Evolutionary conservation across 192 early-diverging fungal genomes (phyloP).

Genomic region (Mortierella alpina): DNA sequence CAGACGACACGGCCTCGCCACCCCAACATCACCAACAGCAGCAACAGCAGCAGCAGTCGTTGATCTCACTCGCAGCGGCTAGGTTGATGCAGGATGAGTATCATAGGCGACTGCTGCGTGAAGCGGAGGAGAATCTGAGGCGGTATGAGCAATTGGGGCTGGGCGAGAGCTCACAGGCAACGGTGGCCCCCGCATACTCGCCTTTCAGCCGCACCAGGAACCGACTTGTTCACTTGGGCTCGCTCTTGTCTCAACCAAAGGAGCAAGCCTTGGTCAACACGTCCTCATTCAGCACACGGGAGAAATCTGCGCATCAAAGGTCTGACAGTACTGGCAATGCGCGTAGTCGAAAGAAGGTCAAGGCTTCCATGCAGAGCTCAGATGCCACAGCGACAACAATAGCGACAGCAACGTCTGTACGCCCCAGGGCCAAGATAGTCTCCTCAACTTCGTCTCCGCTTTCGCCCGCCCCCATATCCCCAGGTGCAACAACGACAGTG

Average conservation of each 20-base stretch:
- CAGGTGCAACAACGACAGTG: neutral
- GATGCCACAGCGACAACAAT: neutral
- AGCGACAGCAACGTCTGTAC: neutral
- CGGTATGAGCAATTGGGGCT: constrained; percentile 62
- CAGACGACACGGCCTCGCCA: constrained; percentile 1
- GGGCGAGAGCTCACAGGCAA: constrained; percentile 25
- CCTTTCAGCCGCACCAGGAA: constrained; percentile 44
- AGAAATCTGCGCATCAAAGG: neutral
- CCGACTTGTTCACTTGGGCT: constrained; percentile 3
- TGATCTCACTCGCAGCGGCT: constrained; percentile 33
- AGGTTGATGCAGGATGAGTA: constrained; percentile 45
- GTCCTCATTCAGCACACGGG: constrained; percentile 9
- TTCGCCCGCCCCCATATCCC: neutral
- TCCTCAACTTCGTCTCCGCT: neutral
- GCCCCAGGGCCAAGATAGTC: constrained; percentile 7
- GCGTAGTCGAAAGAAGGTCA: constrained; percentile 23
- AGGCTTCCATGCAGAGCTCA: neutral
- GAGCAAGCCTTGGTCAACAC: neutral
- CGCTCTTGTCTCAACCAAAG: neutral
- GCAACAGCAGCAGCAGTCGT: constrained; percentile 10
- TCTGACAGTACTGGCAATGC: constrained; percentile 3
- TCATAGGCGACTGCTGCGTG: constrained; percentile 54
- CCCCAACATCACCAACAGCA: constrained; percentile 17
- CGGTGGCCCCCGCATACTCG: constrained; percentile 19
- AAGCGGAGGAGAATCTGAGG: constrained; percentile 59